phyloP scores from a whole-genome alignment of 345 rosid species.

The Eucalyptus virginea region DNA sequence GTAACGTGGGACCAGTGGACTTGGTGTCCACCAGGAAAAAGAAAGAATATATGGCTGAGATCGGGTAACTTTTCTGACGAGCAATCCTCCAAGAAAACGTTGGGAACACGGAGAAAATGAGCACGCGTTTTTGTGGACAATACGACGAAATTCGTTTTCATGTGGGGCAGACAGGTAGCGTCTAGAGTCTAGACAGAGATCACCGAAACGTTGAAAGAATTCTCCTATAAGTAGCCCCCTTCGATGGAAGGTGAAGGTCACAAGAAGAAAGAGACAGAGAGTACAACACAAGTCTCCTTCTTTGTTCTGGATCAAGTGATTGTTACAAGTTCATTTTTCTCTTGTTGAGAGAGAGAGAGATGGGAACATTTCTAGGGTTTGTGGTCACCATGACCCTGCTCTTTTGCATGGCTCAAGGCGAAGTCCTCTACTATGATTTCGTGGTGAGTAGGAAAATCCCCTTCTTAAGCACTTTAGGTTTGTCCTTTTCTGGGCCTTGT shows the following conservation, averaged over 20 bases:
- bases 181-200: neutral
- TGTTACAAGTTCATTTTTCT: neutral
- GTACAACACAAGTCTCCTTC: neutral
- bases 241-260: neutral
- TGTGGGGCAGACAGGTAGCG: neutral
- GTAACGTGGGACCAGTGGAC: neutral
- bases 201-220: neutral
- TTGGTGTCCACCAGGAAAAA: neutral
- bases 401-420: neutral
- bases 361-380: neutral
- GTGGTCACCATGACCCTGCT: neutral
- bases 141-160: neutral
- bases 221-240: neutral
- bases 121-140: neutral
- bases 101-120: neutral
- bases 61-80: too few species aligned
- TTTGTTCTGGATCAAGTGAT: neutral
- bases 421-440: neutral
- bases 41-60: neutral
- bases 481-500: neutral
- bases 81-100: too few species aligned
- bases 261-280: neutral
- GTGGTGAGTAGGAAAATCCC: neutral
- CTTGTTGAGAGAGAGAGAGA: neutral
- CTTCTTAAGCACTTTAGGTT: neutral